Evolutionary conservation across 805 yeast genomes (phyloP).

Genomic region (Barnettozyma sucrosica): DNA sequence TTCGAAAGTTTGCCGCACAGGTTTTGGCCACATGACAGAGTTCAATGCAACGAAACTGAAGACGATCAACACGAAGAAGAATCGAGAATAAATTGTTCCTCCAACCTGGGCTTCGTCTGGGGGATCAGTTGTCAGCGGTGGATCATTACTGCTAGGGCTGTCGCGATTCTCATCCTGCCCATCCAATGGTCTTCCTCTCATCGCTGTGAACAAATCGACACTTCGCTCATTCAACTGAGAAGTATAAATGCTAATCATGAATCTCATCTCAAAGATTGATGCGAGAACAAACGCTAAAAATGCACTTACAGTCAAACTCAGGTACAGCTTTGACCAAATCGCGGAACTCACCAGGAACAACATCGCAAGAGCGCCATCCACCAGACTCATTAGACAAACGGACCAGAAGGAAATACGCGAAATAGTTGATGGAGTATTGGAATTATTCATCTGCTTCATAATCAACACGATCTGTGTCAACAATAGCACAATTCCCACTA

Average conservation of each 20-base stretch:
- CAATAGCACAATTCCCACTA: constrained; percentile 17
- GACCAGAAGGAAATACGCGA: constrained; percentile 69
- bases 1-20: constrained; percentile 51
- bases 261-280: constrained; percentile 69
- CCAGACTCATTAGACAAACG: constrained; percentile 53
- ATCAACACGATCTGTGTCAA: constrained; percentile 30
- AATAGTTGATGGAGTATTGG: constrained; percentile 75
- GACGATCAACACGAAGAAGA: constrained; percentile 46
- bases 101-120: constrained; percentile 49
- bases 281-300: constrained; percentile 65
- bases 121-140: constrained; percentile 20
- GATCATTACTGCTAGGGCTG: constrained; percentile 12
- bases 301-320: constrained; percentile 65
- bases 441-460: constrained; percentile 58
- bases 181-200: constrained; percentile 53
- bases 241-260: constrained; percentile 57
- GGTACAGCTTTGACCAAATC: constrained; percentile 48
- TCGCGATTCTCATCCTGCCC: constrained; percentile 23
- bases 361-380: constrained; percentile 67
- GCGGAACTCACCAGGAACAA: constrained; percentile 54
- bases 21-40: constrained; percentile 58
- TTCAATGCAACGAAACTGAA: constrained; percentile 53
- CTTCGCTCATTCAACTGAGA: constrained; percentile 70
- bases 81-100: constrained; percentile 52
- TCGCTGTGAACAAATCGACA: constrained; percentile 57